Conservation (phyloP, 179 eudicot genomes). For the Silene coronaria region DNA sequence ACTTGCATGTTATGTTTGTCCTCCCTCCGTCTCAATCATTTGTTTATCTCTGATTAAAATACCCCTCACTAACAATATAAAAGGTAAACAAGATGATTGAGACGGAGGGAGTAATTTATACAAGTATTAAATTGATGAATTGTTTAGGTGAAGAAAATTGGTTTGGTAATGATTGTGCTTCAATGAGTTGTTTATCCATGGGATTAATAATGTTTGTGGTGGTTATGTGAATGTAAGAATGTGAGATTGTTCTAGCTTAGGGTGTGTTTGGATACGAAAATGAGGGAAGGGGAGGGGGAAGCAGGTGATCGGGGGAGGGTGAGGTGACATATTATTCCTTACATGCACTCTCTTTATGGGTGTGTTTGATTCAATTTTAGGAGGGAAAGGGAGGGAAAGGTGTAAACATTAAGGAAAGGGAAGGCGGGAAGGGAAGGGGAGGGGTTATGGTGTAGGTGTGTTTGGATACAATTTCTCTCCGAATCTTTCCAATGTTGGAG, state of each 20-base stretch:
- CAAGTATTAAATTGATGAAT: background rate
- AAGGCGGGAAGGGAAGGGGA: background rate
- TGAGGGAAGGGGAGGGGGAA: background rate
- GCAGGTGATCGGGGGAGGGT: background rate
- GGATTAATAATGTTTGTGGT: background rate
- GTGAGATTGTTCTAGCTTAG: background rate
- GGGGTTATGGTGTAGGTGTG: background rate
- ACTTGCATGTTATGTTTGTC: background rate
- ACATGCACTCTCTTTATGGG: background rate
- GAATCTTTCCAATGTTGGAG: no score
- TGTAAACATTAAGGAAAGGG: no score
- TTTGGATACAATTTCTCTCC: no score
- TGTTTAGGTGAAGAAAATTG: background rate
- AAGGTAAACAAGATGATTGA: no score
- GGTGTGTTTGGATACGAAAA: background rate
- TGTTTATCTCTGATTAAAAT: no score
- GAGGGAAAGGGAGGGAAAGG: background rate
- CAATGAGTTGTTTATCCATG: background rate
- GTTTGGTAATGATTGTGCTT: conserved; percentile 6
- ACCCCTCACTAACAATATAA: no score
- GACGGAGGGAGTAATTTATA: background rate
- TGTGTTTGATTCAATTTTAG: background rate
- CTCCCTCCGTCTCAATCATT: no score
- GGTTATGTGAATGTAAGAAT: background rate
- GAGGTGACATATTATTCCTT: background rate